Base-by-base conservation (phyloP, 306 rosid genomes). In the Dicorynia guianensis region DNA sequence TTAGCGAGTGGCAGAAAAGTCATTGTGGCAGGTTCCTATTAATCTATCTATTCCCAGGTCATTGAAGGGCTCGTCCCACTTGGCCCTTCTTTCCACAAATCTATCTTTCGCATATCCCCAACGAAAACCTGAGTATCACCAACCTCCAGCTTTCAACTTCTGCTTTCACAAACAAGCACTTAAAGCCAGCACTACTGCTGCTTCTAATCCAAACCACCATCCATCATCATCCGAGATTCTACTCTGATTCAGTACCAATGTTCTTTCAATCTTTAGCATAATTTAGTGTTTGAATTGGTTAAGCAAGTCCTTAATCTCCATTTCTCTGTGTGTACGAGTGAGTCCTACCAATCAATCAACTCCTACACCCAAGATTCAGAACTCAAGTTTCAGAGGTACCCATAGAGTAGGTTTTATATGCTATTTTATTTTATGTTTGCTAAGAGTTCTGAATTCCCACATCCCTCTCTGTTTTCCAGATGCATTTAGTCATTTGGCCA, bases 81-180 rank as follows among this genome's bases (percentile, higher is more conserved):
- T 82, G 58, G 59, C 58, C 74, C 71, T 76, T 65, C 69, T 85
- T 81, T 76, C 66, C 82, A 69, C 74, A 70, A 76, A 81, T 87
- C 91, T 83, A 77, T 78, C 87, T 62, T 73, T 71, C 36, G 17
- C 84, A 76, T 82, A 79, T 82, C 83, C 77, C 63, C 81, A 79
- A 80, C 74, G 74, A 74, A 77, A 79, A 84, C 80, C 65, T 63
- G 60, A 57, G 81, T 81, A 57, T 75, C 89, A 82, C 89, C 93
- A 83, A 91, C 96, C 30, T 84, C 69, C 75, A 67, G 67, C 87
- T 89, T 82, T 88, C 97, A 79, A 56, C 66, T 85, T 78, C 90
- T 85, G 83, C 90, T 75, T 64, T 81, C 87, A 25, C 78, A 35
- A 2, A 25, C 30, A 64, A 77, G 44, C 83, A 67, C 85, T 85